phyloP scores from a whole-genome alignment of 2,329 filamentous ascomycete species.

The Plenodomus tracheiphilus region DNA sequence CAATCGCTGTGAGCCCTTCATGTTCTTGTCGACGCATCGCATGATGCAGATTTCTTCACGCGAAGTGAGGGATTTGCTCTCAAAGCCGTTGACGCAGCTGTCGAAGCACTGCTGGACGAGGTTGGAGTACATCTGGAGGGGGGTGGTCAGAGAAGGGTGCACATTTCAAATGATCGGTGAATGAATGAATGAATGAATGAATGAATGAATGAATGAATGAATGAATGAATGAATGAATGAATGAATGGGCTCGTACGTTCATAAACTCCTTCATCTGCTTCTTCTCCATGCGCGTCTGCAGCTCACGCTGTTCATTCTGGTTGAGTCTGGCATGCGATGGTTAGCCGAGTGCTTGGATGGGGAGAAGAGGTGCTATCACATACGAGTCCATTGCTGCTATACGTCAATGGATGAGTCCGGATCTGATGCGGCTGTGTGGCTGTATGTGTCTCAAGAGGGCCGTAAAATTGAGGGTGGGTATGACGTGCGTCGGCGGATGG shows the following conservation, averaged over 20 bases:
- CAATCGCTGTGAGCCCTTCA: slow-evolving; percentile 87
- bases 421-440: neutral
- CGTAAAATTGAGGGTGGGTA: slow-evolving; percentile 5
- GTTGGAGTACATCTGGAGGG: slow-evolving; percentile 67
- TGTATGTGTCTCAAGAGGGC: too few species aligned
- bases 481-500: slow-evolving; percentile 13
- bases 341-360: slow-evolving; percentile 11
- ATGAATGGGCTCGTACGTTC: too few species aligned
- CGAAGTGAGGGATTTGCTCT: slow-evolving; percentile 86
- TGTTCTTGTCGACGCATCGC: slow-evolving; percentile 94
- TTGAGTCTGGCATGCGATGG: slow-evolving; percentile 64
- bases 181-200: slow-evolving; percentile 33
- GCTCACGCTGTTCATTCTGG: slow-evolving; percentile 82
- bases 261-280: slow-evolving; percentile 99
- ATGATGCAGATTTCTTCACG: slow-evolving; percentile 91
- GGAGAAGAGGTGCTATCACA: slow-evolving; percentile 5
- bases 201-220: too few species aligned
- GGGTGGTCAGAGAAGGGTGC: neutral
- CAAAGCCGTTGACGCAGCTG: slow-evolving; percentile 97
- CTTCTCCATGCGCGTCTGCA: slow-evolving; percentile 92
- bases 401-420: neutral
- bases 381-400: slow-evolving; percentile 44
- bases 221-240: too few species aligned
- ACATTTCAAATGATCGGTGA: neutral
- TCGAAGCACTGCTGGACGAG: slow-evolving; percentile 90